Evolutionary conservation across 371 early-diverging fungal genomes (phyloP).

Genomic region (Actinomucor elegans): DNA sequence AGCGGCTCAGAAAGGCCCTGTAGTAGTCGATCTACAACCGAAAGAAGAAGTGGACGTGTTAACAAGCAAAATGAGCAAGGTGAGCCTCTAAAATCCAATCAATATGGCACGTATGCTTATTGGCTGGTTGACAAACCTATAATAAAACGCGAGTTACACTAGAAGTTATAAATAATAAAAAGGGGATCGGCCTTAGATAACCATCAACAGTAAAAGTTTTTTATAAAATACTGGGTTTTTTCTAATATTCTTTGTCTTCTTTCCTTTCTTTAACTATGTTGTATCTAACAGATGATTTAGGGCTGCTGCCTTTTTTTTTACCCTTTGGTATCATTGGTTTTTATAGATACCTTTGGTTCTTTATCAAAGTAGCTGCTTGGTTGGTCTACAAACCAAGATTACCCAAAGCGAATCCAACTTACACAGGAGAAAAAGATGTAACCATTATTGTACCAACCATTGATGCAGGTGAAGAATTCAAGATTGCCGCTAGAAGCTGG

Average conservation of each 20-base stretch:
- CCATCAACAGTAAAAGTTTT: background rate
- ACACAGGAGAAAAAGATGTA: constrained; percentile 59
- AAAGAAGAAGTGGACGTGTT: background rate
- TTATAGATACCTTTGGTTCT: constrained; percentile 72
- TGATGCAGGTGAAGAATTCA: constrained; percentile 76
- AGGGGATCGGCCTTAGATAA: constrained; percentile 5
- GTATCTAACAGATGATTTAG: constrained; percentile 69
- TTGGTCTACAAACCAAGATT: constrained; percentile 53
- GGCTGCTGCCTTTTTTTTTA: constrained; percentile 64
- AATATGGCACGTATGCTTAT: constrained; percentile 3
- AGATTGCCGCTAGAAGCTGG: constrained; percentile 68
- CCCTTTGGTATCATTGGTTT: constrained; percentile 75
- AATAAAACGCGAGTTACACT: background rate
- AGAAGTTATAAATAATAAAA: background rate
- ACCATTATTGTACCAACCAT: constrained; percentile 78
- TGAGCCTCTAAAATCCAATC: constrained; percentile 7
- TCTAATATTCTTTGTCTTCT: constrained; percentile 4
- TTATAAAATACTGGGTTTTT: no score
- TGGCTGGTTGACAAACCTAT: background rate
- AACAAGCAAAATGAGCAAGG: background rate
- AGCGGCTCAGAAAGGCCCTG: background rate
- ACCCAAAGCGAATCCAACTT: constrained; percentile 54
- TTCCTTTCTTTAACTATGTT: constrained; percentile 47
- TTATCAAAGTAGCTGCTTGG: constrained; percentile 62
- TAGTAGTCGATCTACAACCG: background rate